Base-by-base conservation (phyloP, 345 rosid genomes). In the Linum tenue region DNA sequence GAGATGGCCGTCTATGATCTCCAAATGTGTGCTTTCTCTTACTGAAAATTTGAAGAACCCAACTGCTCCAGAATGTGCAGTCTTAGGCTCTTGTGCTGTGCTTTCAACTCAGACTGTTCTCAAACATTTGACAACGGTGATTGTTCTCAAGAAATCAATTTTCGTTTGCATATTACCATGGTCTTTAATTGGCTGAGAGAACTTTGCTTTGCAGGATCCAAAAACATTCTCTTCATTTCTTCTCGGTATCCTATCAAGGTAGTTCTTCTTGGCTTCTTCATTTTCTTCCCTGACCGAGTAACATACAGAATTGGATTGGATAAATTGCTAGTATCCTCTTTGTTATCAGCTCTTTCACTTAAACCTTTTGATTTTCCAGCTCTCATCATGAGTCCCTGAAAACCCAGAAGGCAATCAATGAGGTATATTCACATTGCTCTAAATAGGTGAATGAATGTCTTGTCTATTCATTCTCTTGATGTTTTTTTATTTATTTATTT, bases 351-450 rank as follows among this genome's bases (percentile, higher is more conserved):
- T 50, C 43, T 10, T 65, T 44, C 9, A 64, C 59, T n/a, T 68
- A 39, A 65, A 42, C 64, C 64, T 43, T n/a, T 39, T 65, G 10
- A 9, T 17, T 62, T 50, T 88, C 79, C 70, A 94, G 99, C 79
- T 94, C 97, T 58, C 97, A 90, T 80, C 95, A 94, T 60, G 97
- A 90, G 76, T 78, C 97, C 66, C 75, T 94, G 78, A 94, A 94
- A 85, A 72, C 92, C 40, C 99, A 90, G 79, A 94, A 90, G 73
- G 89, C 96, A 63, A 94, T 94, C 70, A 90, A 75, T 78, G 97
- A 90, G 86, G 99, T 94, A 81, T 79, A 51, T 58, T 67, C 53
- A 40, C 53, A 66, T 64, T 62, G 62, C 64, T 60, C 69, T 59
- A 60, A 44, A 60, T 39, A 37, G 17, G 16, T 67, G 51, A 22